Base-by-base conservation (phyloP, 164 flowering plant species). In the Piper longum region DNA sequence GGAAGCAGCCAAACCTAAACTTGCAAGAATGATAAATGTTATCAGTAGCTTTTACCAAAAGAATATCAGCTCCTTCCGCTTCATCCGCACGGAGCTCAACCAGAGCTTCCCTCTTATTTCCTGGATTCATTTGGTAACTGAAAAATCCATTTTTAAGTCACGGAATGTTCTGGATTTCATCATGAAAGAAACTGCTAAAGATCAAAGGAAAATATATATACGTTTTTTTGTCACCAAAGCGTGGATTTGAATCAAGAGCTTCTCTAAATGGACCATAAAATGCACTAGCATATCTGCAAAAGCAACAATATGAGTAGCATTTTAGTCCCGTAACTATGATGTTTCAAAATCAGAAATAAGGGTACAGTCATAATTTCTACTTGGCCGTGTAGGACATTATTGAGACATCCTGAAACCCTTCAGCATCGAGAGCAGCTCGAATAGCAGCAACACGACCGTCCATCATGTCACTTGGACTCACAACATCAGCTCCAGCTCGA, bases 381-480 rank as follows among this genome's bases (percentile, higher is more conserved):
- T 95, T 95, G 63, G 96, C 97, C 3, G 98, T 82, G 63, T 95
- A 95, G 39, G 99, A 91, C 99, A 95, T 95, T 67, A 95, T 86
- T 19, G 96, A 91, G 61, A 95, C 98, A 76, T 91, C 79, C 54
- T 77, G 80, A 78, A 89, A 89, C 56, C 96, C 96, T 75, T 85
- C 95, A 65, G 83, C 80, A 81, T 89, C 98, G 74, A 95, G 85
- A 72, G 97, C 95, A 41, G 82, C 71, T 26, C 99, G 86, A 74
- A 95, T 83, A 52, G 96, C 97, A 64, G 88, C 96, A 3, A 95
- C 84, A 63, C 96, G 88, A 13, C 96, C 99, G 78, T 95, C 99
- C 98, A 95, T 91, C 99, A 95, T 91, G 74, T 95, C 98, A 78
- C 99, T 91, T 40, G 99, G 97, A 72, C 96, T 87, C 41, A 91